phyloP scores from a whole-genome alignment of 2,329 filamentous ascomycete genomes.

The Aspergillus ruber region DNA sequence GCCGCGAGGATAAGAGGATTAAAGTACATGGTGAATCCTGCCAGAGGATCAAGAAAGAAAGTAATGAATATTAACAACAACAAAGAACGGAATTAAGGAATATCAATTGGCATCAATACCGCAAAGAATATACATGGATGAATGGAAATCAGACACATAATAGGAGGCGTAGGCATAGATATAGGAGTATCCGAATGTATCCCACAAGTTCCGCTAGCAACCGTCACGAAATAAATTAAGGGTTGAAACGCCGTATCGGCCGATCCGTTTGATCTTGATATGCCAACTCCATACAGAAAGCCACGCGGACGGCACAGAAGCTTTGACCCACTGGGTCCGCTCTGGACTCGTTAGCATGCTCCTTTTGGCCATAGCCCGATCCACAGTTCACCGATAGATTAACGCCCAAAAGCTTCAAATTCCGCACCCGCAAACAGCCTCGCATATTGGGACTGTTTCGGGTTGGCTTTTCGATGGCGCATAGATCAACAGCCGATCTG shows the following conservation, averaged over 20 bases:
- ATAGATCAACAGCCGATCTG: not conserved
- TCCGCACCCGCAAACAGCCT: not conserved
- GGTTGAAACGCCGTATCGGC: not conserved
- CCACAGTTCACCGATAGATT: not conserved
- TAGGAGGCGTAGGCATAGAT: not conserved
- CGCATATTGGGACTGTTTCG: not conserved
- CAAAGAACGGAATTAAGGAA: not conserved
- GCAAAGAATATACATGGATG: not conserved
- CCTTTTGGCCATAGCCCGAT: not conserved
- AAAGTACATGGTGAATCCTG: constrained; percentile 3
- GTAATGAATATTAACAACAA: not conserved
- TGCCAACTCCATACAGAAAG: not conserved
- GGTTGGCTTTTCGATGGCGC: not conserved
- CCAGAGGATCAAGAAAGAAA: constrained; percentile 1
- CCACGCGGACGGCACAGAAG: not conserved
- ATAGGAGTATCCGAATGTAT: not conserved
- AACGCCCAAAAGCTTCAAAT: not conserved
- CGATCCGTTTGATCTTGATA: not conserved
- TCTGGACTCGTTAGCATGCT: too few relatives aligned
- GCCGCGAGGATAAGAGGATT: constrained; percentile 2
- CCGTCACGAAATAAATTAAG: not conserved
- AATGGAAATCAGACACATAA: not conserved
- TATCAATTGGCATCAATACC: not conserved
- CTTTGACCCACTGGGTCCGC: not conserved
- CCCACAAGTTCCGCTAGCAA: not conserved